phyloP scores from a whole-genome alignment of 2,329 filamentous ascomycete genomes.

The Aspergillus sp. region DNA sequence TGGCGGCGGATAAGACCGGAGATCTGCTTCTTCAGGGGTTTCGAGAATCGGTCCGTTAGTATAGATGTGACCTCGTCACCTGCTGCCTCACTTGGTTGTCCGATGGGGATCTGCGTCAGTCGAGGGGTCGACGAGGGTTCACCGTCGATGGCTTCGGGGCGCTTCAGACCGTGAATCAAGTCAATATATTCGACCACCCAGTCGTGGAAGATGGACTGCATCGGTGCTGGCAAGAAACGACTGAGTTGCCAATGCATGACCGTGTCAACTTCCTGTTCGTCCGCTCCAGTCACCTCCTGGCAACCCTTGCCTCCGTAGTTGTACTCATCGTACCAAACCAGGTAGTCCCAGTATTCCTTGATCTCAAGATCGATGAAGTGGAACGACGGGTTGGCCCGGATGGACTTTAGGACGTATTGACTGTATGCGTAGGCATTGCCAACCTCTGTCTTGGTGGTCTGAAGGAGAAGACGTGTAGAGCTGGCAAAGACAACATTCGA shows the following conservation, averaged over 20 bases:
- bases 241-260: constrained; percentile 98
- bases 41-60: constrained; percentile 75
- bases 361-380: constrained; percentile 96
- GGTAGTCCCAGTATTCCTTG: constrained; percentile 98
- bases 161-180: constrained; percentile 82
- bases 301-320: constrained; percentile 97
- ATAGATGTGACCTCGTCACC: constrained; percentile 56
- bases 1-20: constrained; percentile 72
- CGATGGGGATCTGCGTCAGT: constrained; percentile 53
- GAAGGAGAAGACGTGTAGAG: constrained; percentile 77
- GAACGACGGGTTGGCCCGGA: constrained; percentile 90
- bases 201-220: constrained; percentile 80
- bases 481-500: constrained; percentile 95
- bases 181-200: constrained; percentile 95
- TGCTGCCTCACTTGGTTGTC: constrained; percentile 51
- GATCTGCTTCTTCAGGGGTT: constrained; percentile 83
- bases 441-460: constrained; percentile 94
- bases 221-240: constrained; percentile 70
- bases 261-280: constrained; percentile 74
- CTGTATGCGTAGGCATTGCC: constrained; percentile 95
- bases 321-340: constrained; percentile 98
- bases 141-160: constrained; percentile 46
- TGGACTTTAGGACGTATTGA: constrained; percentile 95
- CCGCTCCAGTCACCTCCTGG: constrained; percentile 64
- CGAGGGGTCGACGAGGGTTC: constrained; percentile 51